Conservation (phyloP, 2,329 filamentous ascomycete species). For the Trichoderma polysporum region DNA sequence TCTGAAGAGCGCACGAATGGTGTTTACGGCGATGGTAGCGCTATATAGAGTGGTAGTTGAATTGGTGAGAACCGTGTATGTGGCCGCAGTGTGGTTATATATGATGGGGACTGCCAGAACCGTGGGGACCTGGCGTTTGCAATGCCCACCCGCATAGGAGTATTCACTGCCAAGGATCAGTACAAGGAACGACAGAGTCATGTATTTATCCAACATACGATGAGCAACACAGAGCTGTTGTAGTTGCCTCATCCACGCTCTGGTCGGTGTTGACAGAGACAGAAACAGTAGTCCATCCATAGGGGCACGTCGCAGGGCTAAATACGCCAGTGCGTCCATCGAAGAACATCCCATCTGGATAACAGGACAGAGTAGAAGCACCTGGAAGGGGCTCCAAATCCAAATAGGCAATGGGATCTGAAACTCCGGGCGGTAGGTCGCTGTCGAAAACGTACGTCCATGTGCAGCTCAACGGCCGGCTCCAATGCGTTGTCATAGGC, state of each 20-base stretch:
- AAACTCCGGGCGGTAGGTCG: conserved; percentile 25
- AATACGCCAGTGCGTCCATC: conserved; percentile 40
- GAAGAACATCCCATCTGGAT: conserved; percentile 42
- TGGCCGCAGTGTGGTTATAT: conserved; percentile 37
- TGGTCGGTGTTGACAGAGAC: conserved; percentile 33
- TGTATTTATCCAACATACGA: conserved; percentile 34
- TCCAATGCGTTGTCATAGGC: conserved; percentile 42
- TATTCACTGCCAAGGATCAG: conserved; percentile 35
- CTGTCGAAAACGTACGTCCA: conserved; percentile 40
- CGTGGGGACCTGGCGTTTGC: conserved; percentile 37
- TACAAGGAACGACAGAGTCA: background rate
- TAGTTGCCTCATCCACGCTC: conserved; percentile 33
- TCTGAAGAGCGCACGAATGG: conserved; percentile 39
- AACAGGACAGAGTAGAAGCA: conserved; percentile 41
- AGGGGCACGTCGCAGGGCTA: conserved; percentile 41
- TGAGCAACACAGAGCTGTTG: conserved; percentile 43
- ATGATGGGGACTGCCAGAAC: conserved; percentile 39
- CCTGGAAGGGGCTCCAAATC: conserved; percentile 39
- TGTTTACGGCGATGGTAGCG: conserved; percentile 40
- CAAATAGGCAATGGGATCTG: conserved; percentile 38
- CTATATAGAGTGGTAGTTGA: conserved; percentile 40
- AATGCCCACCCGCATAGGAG: conserved; percentile 34
- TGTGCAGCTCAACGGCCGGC: conserved; percentile 37
- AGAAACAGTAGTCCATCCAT: conserved; percentile 42
- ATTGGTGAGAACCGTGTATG: conserved; percentile 36